These are phyloP conservation scores for Medicago lupulina DNA, from an alignment of 306 rosid species.

Conservation along the genomic window DNA sequence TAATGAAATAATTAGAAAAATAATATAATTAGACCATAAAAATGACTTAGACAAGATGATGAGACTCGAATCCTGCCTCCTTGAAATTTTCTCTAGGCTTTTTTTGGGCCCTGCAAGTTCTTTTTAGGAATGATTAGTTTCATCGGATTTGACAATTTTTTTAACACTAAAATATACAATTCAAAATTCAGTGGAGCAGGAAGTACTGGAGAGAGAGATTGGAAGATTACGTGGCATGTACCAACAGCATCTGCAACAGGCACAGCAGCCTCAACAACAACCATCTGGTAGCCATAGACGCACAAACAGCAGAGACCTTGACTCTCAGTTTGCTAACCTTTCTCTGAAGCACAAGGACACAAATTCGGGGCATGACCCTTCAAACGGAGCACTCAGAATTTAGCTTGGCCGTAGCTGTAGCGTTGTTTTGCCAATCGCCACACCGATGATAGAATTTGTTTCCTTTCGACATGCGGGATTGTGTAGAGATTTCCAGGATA, in stretches of 20 bases:
- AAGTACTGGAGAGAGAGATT: constrained; percentile 97
- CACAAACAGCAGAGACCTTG: constrained; percentile 89
- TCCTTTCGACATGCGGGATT: constrained; percentile 57
- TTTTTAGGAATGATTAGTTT: constrained; percentile 18
- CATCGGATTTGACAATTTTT: constrained; percentile 15
- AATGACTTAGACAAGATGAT: neutral
- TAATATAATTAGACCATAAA: neutral
- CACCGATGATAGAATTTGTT: constrained; percentile 45
- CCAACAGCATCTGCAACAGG: constrained; percentile 71
- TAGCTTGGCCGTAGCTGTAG: constrained; percentile 42
- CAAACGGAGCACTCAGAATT: constrained; percentile 71
- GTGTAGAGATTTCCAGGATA: constrained; percentile 62
- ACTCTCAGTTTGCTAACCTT: constrained; percentile 85
- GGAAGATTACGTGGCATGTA: constrained; percentile 81
- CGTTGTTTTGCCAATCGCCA: constrained; percentile 34
- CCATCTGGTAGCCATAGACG: constrained; percentile 84
- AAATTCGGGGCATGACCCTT: constrained; percentile 74
- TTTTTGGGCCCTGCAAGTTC: neutral
- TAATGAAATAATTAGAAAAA: constrained; percentile 8
- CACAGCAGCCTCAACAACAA: constrained; percentile 60
- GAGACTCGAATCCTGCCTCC: constrained; percentile 6
- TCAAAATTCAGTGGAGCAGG: constrained; percentile 92
- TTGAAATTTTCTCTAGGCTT: constrained; percentile 1
- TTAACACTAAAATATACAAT: constrained; percentile 48
- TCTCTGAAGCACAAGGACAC: constrained; percentile 85